Evolutionary conservation across 106 monocot species (phyloP), one percentile per base, ranked within the genome.

Genomic region (Amphibolis antarctica): DNA sequence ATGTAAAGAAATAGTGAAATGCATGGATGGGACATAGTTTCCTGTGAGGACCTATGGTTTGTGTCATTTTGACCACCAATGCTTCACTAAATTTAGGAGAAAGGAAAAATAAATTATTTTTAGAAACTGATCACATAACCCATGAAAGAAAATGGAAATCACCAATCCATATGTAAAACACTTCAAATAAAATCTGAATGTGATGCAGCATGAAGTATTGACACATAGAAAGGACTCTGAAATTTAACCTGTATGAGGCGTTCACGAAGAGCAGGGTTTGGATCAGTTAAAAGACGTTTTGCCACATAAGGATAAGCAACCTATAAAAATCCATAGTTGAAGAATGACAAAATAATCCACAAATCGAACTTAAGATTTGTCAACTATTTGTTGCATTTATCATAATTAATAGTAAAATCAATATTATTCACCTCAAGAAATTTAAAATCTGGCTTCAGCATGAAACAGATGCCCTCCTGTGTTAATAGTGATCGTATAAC

Each of bases 301-400:
- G 96, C 90, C 55, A 98, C 62, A 66, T 98, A 98, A 46, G 96
- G 96, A 77, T 98, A 98, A 30, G 96, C 96, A 75, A 98, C 96
- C 96, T 98, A 58, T 18, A 66, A 47, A 36, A 57, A 12, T 53
- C 23, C 12, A 20, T 22, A 10, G 1, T 20, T 53, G 23, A 54
- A 42, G 59, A 46, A 4, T 27, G 1, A 10, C 12, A 45, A 57
- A 27, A 2, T 29, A 28, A 10, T 25, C 45, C 10, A 4, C 1
- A 64, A 64, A 49, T 48, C 17, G 17, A 64, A 14, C 18, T 26
- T 27, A 49, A 53, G 10, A 53, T 20, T 53, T n/a, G 21, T 9
- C 10, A 53, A 53, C 53, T 24, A 53, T 23, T 12, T 53, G 53
- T 1, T 21, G 23, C 0, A 20, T 24, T 58, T 29, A 0, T 58